Conservation (phyloP, 169 alveolate genomes). For the Haemoproteus tartakovskyi region DNA sequence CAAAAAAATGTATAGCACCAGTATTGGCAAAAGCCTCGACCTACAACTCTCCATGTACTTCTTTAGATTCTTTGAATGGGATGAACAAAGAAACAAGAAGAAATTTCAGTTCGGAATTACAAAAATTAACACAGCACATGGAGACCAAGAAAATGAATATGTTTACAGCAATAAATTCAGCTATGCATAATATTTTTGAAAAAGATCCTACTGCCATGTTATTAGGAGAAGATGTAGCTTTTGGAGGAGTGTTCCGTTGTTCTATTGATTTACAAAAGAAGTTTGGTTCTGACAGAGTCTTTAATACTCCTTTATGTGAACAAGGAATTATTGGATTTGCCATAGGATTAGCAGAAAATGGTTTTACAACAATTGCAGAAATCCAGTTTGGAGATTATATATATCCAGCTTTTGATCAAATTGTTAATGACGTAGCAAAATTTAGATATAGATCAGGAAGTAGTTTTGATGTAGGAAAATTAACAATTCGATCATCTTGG, state of each 20-base stretch:
- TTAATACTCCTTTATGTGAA: constrained; percentile 95
- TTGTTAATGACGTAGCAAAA: constrained; percentile 97
- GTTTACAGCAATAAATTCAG: constrained; percentile 90
- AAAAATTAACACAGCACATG: constrained; percentile 7
- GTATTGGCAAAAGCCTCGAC: too few relatives aligned
- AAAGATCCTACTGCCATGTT: constrained; percentile 86
- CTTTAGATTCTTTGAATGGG: too few relatives aligned
- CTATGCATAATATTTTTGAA: constrained; percentile 90
- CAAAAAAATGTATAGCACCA: too few relatives aligned
- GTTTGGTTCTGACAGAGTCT: constrained; percentile 91
- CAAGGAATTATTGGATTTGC: constrained; percentile 97
- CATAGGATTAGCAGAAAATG: constrained; percentile 92
- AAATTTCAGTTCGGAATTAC: too few relatives aligned
- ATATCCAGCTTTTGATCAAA: constrained; percentile 97
- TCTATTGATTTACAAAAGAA: constrained; percentile 91
- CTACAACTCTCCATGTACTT: too few relatives aligned
- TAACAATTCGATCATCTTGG: constrained; percentile 92
- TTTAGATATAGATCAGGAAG: constrained; percentile 92
- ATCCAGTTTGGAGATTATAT: constrained; percentile 97
- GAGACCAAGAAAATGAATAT: constrained; percentile 84
- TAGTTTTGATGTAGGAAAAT: constrained; percentile 90
- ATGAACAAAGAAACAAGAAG: too few relatives aligned
- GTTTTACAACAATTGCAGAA: constrained; percentile 94
- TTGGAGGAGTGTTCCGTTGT: constrained; percentile 98
- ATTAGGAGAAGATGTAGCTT: constrained; percentile 97